A percentile compares a stretch with the other conserved stretches of the same genome.
Evolutionary conservation across 257 asterid genomes (phyloP).

Genomic region (Primulina tabacum): DNA sequence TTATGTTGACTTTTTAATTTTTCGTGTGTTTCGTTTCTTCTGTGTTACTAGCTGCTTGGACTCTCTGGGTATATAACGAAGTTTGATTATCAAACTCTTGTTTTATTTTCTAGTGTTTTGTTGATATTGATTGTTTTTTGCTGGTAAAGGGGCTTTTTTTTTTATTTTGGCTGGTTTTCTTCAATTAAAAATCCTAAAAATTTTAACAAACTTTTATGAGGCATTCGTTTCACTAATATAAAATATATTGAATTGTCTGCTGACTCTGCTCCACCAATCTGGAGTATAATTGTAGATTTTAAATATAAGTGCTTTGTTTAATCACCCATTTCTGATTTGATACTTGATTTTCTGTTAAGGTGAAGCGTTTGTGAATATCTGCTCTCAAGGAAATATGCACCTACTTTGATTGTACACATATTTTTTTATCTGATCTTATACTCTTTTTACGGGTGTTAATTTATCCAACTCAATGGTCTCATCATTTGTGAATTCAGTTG

Average conservation of each 20-base stretch:
- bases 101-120: too few relatives aligned
- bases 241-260: too few relatives aligned
- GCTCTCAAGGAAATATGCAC: background rate
- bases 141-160: background rate
- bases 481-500: background rate
- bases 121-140: background rate
- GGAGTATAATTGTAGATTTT: background rate
- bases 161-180: background rate
- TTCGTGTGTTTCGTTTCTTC: background rate
- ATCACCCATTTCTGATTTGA: background rate
- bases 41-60: background rate
- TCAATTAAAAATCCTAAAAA: too few relatives aligned
- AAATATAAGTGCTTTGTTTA: background rate
- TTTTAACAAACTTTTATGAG: background rate
- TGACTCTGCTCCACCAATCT: background rate
- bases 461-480: background rate
- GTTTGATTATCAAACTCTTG: background rate
- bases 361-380: background rate
- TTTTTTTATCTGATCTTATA: background rate
- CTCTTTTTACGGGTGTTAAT: background rate
- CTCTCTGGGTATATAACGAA: background rate
- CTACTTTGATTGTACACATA: background rate
- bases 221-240: background rate
- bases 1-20: background rate
- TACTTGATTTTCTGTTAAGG: slow-evolving; percentile 2